Base-by-base conservation (phyloP, 148 eudicot species). In the Fagopyrum tataricum region DNA sequence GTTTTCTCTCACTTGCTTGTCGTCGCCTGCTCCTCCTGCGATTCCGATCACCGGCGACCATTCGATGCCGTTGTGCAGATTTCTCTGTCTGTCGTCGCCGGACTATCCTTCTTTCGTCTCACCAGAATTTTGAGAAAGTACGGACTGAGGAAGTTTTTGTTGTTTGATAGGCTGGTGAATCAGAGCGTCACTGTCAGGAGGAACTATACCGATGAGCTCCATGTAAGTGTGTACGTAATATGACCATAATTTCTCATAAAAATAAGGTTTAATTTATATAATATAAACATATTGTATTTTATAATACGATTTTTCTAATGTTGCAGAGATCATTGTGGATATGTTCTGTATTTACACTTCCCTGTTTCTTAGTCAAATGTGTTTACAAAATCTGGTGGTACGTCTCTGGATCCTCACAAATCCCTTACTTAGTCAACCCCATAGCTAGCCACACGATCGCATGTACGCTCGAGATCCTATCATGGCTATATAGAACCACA, bases 361-460 rank as follows among this genome's bases (percentile, higher is more conserved):
- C 98, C 0, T 86, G 89, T 73, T 89, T 91, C 53, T 46, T 74
- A 1, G 86, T 81, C 0, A 90, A 91, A 49, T 72, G 84, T 18
- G 82, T 71, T 21, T 94, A 94, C 87, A 94, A 90, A 70, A 85
- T 91, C 44, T 94, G 97, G 98, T 91, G 98, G 98, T 94, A 89
- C 85, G 69, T 75, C 17, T 80, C 97, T 40, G 96, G 96, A 43
- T 90, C 91, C 47, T 73, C 75, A 37, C 68, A 70, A 71, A 91
- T 89, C 40, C 97, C 98, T 0, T 84, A 86, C 71, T 78, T 79
- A 44, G 81, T 69, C 61, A 89, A 87, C 56, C 72, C 85, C 2
- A 77, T 78, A 13, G 43, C 83, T 8, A 89, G 91, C 80, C 84
- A 90, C 68, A 47, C 73, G 4, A n/a, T 91, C 6, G 81, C 87